phyloP scores from a whole-genome alignment of 75 land plant genomes.

The Pinus taeda region DNA sequence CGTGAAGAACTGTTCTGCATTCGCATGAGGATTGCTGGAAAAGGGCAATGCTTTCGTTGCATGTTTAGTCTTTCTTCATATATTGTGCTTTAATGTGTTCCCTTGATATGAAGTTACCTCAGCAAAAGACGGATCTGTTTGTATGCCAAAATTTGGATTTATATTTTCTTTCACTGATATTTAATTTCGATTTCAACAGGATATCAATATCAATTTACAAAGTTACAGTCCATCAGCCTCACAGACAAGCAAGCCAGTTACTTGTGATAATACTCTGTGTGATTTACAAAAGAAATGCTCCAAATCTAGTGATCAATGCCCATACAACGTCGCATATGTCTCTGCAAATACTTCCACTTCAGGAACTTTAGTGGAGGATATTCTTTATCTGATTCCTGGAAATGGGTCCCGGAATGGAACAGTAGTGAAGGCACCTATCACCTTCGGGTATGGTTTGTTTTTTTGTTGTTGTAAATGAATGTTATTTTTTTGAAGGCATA shows the following conservation, averaged over 20 bases:
- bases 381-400: constrained; percentile 57
- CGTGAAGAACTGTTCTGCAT: too few relatives aligned
- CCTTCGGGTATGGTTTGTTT: constrained; percentile 53
- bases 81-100: too few relatives aligned
- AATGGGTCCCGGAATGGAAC: constrained; percentile 12
- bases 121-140: too few relatives aligned
- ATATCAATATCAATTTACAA: not conserved
- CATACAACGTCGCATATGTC: constrained; percentile 51
- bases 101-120: too few relatives aligned
- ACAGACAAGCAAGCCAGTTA: constrained; percentile 32
- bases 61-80: too few relatives aligned
- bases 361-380: constrained; percentile 76
- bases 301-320: constrained; percentile 29
- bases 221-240: constrained; percentile 47
- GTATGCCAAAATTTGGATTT: too few relatives aligned
- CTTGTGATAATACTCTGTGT: constrained; percentile 44
- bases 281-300: constrained; percentile 17
- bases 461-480: constrained; percentile 6
- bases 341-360: constrained; percentile 58
- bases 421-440: constrained; percentile 35
- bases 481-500: not conserved
- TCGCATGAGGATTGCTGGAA: too few relatives aligned
- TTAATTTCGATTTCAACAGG: not conserved
- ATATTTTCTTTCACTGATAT: too few relatives aligned
- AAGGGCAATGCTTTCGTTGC: too few relatives aligned